Conservation (phyloP, 345 rosid species). For the Litchi chinensis region DNA sequence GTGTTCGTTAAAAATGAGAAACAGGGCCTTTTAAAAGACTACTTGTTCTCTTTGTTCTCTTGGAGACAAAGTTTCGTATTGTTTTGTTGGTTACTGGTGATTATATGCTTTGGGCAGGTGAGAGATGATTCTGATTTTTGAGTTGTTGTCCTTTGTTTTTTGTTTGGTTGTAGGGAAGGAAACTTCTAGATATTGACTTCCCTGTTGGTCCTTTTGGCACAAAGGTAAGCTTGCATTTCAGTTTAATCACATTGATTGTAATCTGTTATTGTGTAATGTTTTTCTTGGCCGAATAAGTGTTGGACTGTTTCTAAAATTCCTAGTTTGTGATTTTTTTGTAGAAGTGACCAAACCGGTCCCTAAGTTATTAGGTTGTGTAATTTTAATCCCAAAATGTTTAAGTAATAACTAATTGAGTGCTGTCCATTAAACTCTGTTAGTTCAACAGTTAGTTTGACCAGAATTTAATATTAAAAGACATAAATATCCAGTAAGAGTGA, state of each 20-base stretch:
- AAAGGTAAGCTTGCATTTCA: slow-evolving; percentile 53
- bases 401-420: no score
- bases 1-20: neutral
- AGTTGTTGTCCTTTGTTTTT: slow-evolving; percentile 6
- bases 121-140: slow-evolving; percentile 3
- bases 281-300: no score
- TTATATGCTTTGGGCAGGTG: neutral
- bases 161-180: slow-evolving; percentile 59
- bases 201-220: slow-evolving; percentile 94
- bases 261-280: neutral
- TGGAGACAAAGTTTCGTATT: neutral
- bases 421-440: no score
- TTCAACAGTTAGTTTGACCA: no score
- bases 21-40: neutral
- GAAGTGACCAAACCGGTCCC: no score
- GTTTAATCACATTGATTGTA: neutral
- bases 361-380: no score
- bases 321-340: no score
- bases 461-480: no score
- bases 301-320: no score
- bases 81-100: neutral
- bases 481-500: no score
- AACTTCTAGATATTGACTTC: slow-evolving; percentile 62
- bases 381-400: no score
- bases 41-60: neutral